A percentile compares a stretch with the other conserved stretches of the same genome.
These are phyloP conservation scores for Lindgomyces ingoldianus DNA, from an alignment of 495 filamentous ascomycete genomes.

Conservation along the genomic window DNA sequence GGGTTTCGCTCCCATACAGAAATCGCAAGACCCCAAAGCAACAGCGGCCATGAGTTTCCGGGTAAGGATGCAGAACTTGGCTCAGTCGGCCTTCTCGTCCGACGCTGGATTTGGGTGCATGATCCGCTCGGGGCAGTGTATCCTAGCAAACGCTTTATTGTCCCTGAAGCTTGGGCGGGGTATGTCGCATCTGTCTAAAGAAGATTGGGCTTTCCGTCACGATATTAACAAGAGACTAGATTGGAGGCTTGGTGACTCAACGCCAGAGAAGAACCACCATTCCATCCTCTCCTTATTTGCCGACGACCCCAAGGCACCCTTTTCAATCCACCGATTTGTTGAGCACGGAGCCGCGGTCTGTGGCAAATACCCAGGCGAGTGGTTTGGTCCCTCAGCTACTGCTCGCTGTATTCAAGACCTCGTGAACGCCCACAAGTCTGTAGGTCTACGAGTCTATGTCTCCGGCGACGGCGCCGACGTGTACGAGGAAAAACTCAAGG, in stretches of 20 bases:
- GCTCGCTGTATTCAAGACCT: constrained; percentile 94
- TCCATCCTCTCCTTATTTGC: constrained; percentile 81
- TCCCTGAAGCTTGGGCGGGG: constrained; percentile 77
- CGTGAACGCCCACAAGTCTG: constrained; percentile 57
- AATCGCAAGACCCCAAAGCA: constrained; percentile 68
- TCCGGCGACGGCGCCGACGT: constrained; percentile 89
- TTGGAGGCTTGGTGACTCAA: constrained; percentile 69
- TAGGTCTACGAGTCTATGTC: constrained; percentile 75
- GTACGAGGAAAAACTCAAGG: constrained; percentile 83
- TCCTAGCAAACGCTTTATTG: constrained; percentile 81
- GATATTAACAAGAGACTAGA: constrained; percentile 51
- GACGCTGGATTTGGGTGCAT: constrained; percentile 99
- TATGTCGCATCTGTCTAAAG: constrained; percentile 44
- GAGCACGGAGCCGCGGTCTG: constrained; percentile 82
- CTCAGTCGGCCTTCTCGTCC: constrained; percentile 81
- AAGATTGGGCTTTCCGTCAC: background rate
- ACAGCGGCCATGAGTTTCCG: constrained; percentile 76
- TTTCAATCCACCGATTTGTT: constrained; percentile 95
- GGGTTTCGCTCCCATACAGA: constrained; percentile 81
- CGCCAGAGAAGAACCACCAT: constrained; percentile 59
- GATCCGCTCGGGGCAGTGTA: constrained; percentile 93
- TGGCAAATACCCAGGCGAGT: constrained; percentile 93
- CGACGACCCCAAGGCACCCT: constrained; percentile 81
- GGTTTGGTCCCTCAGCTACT: constrained; percentile 98
- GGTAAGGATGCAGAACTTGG: constrained; percentile 79